Conservation (phyloP, 805 yeast species). For the Metschnikowia borealis region DNA sequence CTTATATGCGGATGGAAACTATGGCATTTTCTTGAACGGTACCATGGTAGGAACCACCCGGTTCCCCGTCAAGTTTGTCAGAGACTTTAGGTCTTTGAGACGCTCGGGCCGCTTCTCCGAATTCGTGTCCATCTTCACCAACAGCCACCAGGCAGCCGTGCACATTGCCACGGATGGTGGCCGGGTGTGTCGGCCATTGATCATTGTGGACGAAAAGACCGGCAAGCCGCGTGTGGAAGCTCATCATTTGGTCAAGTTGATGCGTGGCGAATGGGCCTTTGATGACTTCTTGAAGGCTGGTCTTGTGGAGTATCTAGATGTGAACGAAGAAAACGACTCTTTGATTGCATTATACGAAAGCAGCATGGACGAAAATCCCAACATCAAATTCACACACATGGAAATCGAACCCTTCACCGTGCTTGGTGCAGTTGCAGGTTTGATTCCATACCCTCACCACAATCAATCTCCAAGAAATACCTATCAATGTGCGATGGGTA, state of each 20-base stretch:
- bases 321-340: conserved; percentile 95
- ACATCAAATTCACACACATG: conserved; percentile 67
- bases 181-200: conserved; percentile 93
- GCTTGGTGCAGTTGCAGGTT: conserved; percentile 88
- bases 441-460: conserved; percentile 90
- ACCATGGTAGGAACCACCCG: conserved; percentile 87
- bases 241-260: conserved; percentile 60
- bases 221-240: conserved; percentile 60
- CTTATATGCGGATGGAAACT: conserved; percentile 71
- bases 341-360: conserved; percentile 84
- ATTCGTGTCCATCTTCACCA: conserved; percentile 86
- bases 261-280: conserved; percentile 72
- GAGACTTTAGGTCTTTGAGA: conserved; percentile 72
- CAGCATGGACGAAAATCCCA: conserved; percentile 42
- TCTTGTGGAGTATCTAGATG: conserved; percentile 91
- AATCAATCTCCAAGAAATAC: conserved; percentile 92
- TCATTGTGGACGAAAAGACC: conserved; percentile 70
- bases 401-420: conserved; percentile 96
- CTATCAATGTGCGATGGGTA: conserved; percentile 95
- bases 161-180: conserved; percentile 99
- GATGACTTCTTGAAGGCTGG: conserved; percentile 88
- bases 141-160: conserved; percentile 86
- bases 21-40: conserved; percentile 89
- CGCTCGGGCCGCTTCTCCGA: conserved; percentile 83
- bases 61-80: conserved; percentile 79